A percentile compares a stretch with the other conserved stretches of the same genome.
phyloP scores from a whole-genome alignment of 1,284 basidiomycete species.

The Ceratobasidium theobromae region DNA sequence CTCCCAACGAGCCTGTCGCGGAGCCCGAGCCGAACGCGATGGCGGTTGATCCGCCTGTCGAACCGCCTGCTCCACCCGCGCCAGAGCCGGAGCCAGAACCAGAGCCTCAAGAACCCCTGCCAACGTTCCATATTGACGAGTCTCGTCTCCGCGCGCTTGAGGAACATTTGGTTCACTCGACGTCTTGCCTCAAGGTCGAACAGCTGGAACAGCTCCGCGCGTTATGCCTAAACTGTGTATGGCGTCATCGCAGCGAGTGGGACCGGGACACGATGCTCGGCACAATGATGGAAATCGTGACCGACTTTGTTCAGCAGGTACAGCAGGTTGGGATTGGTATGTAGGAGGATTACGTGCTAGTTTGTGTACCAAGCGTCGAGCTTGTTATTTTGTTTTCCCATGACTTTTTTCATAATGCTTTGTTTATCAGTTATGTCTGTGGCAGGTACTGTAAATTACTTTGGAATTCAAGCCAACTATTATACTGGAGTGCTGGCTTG shows the following conservation, averaged over 20 bases:
- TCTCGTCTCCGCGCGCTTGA: constrained; percentile 8
- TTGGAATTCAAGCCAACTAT: not conserved
- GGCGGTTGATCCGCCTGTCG: not conserved
- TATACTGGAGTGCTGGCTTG: not conserved
- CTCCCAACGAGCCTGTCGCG: not conserved
- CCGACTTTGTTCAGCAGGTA: constrained; percentile 63
- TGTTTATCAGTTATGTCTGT: constrained; percentile 1
- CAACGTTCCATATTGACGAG: constrained; percentile 33
- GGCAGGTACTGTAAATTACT: not conserved
- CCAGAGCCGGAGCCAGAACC: not conserved
- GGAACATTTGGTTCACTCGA: constrained; percentile 53
- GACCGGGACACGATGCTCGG: constrained; percentile 67
- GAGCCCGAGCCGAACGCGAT: not conserved
- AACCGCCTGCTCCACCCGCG: constrained; percentile 22
- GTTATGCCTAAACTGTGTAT: constrained; percentile 74
- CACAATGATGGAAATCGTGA: constrained; percentile 58
- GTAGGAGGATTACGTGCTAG: not conserved
- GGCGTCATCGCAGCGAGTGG: constrained; percentile 82
- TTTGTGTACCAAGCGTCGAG: not conserved
- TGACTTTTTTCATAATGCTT: not conserved
- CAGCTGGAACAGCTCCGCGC: constrained; percentile 93
- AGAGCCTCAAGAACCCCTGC: constrained; percentile 9
- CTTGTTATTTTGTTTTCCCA: not conserved
- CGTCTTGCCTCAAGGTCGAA: constrained; percentile 70
- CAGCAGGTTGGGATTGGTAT: constrained; percentile 12